These are phyloP conservation scores for Erodium texanum DNA, from an alignment of 441 rosid species.

Conservation along the genomic window DNA sequence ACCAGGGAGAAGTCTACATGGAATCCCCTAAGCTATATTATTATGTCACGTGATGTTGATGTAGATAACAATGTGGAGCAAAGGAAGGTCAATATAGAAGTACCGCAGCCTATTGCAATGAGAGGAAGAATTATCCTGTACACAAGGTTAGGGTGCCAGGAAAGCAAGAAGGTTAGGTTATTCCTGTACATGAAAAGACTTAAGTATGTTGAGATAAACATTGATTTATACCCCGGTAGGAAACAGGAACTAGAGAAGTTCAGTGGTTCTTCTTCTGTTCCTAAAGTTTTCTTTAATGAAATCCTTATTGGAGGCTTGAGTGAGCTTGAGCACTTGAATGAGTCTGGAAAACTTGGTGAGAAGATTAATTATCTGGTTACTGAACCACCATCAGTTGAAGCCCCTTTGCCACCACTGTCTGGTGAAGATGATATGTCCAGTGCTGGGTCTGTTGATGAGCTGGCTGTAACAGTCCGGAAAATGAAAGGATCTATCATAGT, in stretches of 20 bases:
- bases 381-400: slow-evolving; percentile 48
- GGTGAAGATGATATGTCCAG: slow-evolving; percentile 72
- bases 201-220: slow-evolving; percentile 64
- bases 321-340: slow-evolving; percentile 50
- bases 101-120: slow-evolving; percentile 32
- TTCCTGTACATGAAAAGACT: slow-evolving; percentile 52
- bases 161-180: slow-evolving; percentile 46
- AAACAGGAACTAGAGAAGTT: slow-evolving; percentile 59
- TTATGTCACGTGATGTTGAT: slow-evolving; percentile 36
- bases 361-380: slow-evolving; percentile 49
- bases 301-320: slow-evolving; percentile 51
- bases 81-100: slow-evolving; percentile 24
- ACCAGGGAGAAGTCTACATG: slow-evolving; percentile 39
- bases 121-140: slow-evolving; percentile 66
- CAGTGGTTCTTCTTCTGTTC: slow-evolving; percentile 56
- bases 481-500: slow-evolving; percentile 57
- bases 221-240: slow-evolving; percentile 69
- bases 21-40: slow-evolving; percentile 62
- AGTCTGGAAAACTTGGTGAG: slow-evolving; percentile 61
- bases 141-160: slow-evolving; percentile 63
- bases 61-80: slow-evolving; percentile 12
- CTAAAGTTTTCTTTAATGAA: slow-evolving; percentile 67
- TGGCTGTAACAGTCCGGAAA: slow-evolving; percentile 58
- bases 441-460: slow-evolving; percentile 61
- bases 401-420: slow-evolving; percentile 75